Conservation (phyloP, 2,329 filamentous ascomycete species). For the Nothophoma quercina region DNA sequence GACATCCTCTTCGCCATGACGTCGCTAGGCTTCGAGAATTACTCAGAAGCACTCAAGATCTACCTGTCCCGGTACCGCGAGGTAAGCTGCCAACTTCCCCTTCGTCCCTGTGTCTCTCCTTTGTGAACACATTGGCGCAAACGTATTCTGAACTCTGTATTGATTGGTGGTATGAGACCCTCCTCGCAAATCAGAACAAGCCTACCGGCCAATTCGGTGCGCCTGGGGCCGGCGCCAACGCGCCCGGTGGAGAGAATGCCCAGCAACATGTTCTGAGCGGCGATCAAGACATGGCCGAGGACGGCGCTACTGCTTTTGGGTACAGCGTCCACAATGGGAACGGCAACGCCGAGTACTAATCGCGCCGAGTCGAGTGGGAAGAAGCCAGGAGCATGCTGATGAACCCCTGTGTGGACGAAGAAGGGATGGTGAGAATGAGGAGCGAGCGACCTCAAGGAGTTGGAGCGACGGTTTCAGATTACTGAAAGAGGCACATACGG, state of each 20-base stretch:
- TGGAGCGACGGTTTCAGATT: background rate
- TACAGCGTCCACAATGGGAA: conserved; percentile 53
- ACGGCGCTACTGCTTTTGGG: conserved; percentile 51
- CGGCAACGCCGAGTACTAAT: conserved; percentile 49
- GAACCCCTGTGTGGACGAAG: background rate
- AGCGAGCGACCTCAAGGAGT: background rate
- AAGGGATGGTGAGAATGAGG: background rate
- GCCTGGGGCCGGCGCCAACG: conserved; percentile 44
- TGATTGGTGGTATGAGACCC: conserved; percentile 71
- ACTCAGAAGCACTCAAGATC: conserved; percentile 96
- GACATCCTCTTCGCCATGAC: conserved; percentile 99
- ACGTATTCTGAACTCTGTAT: conserved; percentile 59
- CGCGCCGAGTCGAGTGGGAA: conserved; percentile 2
- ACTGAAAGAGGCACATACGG: background rate
- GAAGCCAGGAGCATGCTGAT: background rate
- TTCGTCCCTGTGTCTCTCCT: conserved; percentile 40
- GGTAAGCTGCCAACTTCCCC: conserved; percentile 67
- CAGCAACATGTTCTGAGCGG: conserved; percentile 54
- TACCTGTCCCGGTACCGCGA: conserved; percentile 98
- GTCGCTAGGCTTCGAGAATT: conserved; percentile 98
- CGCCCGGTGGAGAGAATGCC: conserved; percentile 47
- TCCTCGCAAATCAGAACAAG: conserved; percentile 74
- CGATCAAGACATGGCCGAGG: conserved; percentile 54
- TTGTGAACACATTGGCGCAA: conserved; percentile 50
- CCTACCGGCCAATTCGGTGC: conserved; percentile 53